These are phyloP conservation scores for Wickerhamomyces bisporus DNA, from an alignment of 805 yeast genomes.

Conservation along the genomic window DNA sequence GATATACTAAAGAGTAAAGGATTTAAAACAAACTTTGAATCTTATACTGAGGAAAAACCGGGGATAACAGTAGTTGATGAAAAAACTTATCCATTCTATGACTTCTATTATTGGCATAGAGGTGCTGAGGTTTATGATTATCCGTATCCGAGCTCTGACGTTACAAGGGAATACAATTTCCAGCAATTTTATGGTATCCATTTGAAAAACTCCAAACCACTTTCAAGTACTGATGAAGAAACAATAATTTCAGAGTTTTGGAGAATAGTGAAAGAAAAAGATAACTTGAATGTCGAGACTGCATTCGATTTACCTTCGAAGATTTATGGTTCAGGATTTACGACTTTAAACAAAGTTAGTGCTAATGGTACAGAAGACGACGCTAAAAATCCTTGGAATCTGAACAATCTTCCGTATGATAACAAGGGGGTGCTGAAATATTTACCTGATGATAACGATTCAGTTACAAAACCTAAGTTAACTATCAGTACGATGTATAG, in stretches of 20 bases:
- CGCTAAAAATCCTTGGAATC: conserved; percentile 44
- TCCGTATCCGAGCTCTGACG: conserved; percentile 32
- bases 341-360: conserved; percentile 21
- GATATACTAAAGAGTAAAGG: conserved; percentile 46
- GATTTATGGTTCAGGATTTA: conserved; percentile 37
- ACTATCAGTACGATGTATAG: conserved; percentile 51
- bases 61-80: conserved; percentile 31
- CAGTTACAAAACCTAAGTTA: conserved; percentile 38
- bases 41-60: conserved; percentile 38
- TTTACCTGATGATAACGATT: conserved; percentile 36
- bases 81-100: conserved; percentile 34
- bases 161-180: conserved; percentile 48
- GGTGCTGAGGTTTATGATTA: conserved; percentile 35
- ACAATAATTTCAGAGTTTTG: conserved; percentile 20
- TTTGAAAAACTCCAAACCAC: conserved; percentile 29
- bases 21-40: conserved; percentile 43
- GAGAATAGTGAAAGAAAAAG: conserved; percentile 25
- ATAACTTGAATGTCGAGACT: conserved; percentile 32
- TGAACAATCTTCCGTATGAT: conserved; percentile 47
- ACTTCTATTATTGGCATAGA: conserved; percentile 40
- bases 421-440: conserved; percentile 46
- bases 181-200: conserved; percentile 57
- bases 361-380: neutral
- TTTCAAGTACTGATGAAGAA: conserved; percentile 10
- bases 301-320: conserved; percentile 28